Base-by-base conservation (phyloP, 441 rosid species). In the Pelargonium cotyledonis region DNA sequence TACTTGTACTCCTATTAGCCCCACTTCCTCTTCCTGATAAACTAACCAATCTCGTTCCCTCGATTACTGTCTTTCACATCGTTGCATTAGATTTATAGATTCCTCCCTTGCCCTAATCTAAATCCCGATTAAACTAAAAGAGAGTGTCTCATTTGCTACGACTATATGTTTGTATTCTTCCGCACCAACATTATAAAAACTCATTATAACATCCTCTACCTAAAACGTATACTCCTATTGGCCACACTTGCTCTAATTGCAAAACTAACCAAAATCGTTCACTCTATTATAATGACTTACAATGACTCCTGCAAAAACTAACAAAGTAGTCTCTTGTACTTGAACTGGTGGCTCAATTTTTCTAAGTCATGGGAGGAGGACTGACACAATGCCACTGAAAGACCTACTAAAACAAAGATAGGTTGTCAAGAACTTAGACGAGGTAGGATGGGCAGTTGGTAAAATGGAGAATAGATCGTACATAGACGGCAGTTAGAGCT, bases 211-310 rank as follows among this genome's bases (percentile, higher is more conserved):
- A 31, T 4, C 5, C 38, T 31, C 38, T 31, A 4, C 76, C 78
- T 8, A 69, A 72, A 80, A 68, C 58, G 73, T 62, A 68, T 70
- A 70, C 75, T 67, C 73, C 71, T 68, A 49, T 66, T 23, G 63
- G 70, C 77, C 81, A 80, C 83, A 76, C 78, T 70, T 57, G 61
- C 60, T 57, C 68, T 76, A 63, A 63, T 78, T 51, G 15, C 73
- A 65, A 62, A 53, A 23, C 57, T 62, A 63, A 75, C 66, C 38
- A 21, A 31, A 31, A 31, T 4, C 6, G 38, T 31, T 31, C 38
- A 3, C 2, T 29, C 31, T 2, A 29, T 21, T 21, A 21, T 21
- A 21, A n/a, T n/a, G n/a, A n/a, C n/a, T 31, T 4, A 31, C 38
- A 31, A 31, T 31, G 38, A 2, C 38, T 3, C 38, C 5, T 3